phyloP scores from a whole-genome alignment of 176 grass and related monocot genomes.

The Pontederia paniculata region DNA sequence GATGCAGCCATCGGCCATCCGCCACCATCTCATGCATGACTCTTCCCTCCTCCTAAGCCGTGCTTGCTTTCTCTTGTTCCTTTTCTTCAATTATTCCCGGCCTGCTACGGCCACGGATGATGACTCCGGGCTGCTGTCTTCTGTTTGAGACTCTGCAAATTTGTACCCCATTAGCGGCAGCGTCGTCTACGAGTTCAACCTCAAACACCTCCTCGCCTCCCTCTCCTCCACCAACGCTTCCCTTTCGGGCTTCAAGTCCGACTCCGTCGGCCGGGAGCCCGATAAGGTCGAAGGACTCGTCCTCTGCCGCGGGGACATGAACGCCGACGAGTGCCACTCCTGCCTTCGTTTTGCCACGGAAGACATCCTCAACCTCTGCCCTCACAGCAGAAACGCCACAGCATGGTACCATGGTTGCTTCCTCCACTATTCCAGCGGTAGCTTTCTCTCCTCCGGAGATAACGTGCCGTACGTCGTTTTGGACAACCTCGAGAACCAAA shows the following conservation, averaged over 20 bases:
- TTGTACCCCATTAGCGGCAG: constrained; percentile 28
- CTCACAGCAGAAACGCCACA: constrained; percentile 16
- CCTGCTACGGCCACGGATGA: too few species aligned
- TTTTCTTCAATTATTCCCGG: too few species aligned
- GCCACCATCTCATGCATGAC: too few species aligned
- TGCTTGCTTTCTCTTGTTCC: neutral
- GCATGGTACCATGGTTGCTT: constrained; percentile 42
- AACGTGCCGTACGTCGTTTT: neutral
- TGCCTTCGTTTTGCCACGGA: too few species aligned
- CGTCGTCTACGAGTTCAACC: constrained; percentile 24
- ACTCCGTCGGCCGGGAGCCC: neutral
- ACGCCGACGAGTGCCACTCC: too few species aligned
- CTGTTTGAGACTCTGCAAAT: constrained; percentile 5
- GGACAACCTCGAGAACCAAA: constrained; percentile 30
- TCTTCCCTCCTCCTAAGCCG: too few species aligned
- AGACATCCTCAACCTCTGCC: too few species aligned
- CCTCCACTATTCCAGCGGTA: constrained; percentile 32
- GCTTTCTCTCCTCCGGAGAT: constrained; percentile 6
- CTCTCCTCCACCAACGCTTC: constrained; percentile 12
- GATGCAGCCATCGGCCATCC: too few species aligned
- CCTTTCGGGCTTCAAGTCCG: constrained; percentile 7
- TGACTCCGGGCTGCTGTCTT: neutral
- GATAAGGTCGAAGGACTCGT: constrained; percentile 27
- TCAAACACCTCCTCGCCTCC: neutral
- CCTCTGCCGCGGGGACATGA: too few species aligned